phyloP scores from a whole-genome alignment of 352 stramenopile genomes.

The Phytophthora ohioensis region DNA sequence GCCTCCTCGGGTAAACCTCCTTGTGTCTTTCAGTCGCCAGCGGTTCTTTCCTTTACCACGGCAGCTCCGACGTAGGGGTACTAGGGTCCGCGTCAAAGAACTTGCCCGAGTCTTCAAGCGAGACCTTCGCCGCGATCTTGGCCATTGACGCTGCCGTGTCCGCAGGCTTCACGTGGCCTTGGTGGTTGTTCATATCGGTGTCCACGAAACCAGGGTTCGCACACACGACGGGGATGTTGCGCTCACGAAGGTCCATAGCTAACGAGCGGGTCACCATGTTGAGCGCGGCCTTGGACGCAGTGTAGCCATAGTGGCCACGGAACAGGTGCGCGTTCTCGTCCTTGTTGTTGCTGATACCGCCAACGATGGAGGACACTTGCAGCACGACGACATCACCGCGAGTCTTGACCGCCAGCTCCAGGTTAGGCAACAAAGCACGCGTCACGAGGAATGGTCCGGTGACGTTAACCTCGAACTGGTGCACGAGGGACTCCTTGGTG shows the following conservation, averaged over 20 bases:
- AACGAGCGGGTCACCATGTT: slow-evolving; percentile 68
- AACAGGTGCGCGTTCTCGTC: slow-evolving; percentile 38
- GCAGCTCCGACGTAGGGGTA: slow-evolving; percentile 11
- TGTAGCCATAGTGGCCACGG: slow-evolving; percentile 42
- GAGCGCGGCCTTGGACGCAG: slow-evolving; percentile 66
- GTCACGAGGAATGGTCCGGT: slow-evolving; percentile 62
- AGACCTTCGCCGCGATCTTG: slow-evolving; percentile 29
- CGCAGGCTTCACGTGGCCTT: slow-evolving; percentile 23
- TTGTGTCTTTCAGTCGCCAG: no score
- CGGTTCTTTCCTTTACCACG: slow-evolving; percentile 28
- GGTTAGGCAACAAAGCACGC: slow-evolving; percentile 49
- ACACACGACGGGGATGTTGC: slow-evolving; percentile 41
- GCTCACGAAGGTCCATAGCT: slow-evolving; percentile 40
- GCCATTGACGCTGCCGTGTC: slow-evolving; percentile 37
- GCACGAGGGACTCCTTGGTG: slow-evolving; percentile 52
- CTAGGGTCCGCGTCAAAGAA: slow-evolving; percentile 36
- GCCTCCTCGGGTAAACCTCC: no score
- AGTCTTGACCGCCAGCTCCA: slow-evolving; percentile 41
- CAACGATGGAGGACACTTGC: slow-evolving; percentile 55
- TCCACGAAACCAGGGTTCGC: slow-evolving; percentile 49
- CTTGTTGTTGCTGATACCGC: slow-evolving; percentile 53
- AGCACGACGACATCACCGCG: slow-evolving; percentile 44
- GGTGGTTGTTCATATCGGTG: slow-evolving; percentile 44
- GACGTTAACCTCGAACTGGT: slow-evolving; percentile 64
- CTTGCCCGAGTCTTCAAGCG: slow-evolving; percentile 34